These are phyloP conservation scores for Apiospora pterosperma DNA, from an alignment of 2,329 filamentous ascomycete species.

Conservation along the genomic window DNA sequence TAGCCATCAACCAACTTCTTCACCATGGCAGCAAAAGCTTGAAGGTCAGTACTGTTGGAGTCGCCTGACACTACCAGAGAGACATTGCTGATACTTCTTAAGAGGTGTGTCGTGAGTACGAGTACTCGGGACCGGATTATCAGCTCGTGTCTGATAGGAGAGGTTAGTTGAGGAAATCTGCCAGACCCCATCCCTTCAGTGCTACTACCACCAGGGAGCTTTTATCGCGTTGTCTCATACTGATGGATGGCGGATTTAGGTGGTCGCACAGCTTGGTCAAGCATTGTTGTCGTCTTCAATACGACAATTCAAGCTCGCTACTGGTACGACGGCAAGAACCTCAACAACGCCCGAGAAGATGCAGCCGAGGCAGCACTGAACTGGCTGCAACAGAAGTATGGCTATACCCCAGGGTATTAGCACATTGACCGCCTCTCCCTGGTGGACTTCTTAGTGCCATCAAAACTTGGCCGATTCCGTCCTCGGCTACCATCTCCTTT, in stretches of 20 bases:
- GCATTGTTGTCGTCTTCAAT: conserved; percentile 69
- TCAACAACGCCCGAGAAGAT: conserved; percentile 86
- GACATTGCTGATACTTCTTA: background rate
- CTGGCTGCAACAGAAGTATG: conserved; percentile 37
- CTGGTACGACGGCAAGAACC: conserved; percentile 88
- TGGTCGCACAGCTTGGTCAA: conserved; percentile 88
- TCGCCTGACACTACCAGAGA: background rate
- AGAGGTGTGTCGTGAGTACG: conserved; percentile 57
- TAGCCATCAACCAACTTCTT: conserved; percentile 5
- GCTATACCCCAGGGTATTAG: background rate
- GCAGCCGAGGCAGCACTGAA: conserved; percentile 78
- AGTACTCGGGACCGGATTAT: conserved; percentile 56
- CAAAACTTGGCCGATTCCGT: background rate
- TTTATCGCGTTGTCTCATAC: background rate
- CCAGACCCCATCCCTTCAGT: background rate
- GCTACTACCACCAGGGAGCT: background rate
- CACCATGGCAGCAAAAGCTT: conserved; percentile 55
- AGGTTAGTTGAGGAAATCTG: conserved; percentile 47
- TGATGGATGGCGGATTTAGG: conserved; percentile 44
- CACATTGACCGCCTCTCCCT: background rate
- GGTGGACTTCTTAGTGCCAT: background rate
- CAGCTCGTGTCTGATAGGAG: conserved; percentile 72
- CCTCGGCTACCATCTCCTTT: background rate
- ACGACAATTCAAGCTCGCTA: conserved; percentile 67
- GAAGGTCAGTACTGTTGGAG: conserved; percentile 39